phyloP scores from a whole-genome alignment of 371 early-diverging fungal species.

The Mucor racemosus region DNA sequence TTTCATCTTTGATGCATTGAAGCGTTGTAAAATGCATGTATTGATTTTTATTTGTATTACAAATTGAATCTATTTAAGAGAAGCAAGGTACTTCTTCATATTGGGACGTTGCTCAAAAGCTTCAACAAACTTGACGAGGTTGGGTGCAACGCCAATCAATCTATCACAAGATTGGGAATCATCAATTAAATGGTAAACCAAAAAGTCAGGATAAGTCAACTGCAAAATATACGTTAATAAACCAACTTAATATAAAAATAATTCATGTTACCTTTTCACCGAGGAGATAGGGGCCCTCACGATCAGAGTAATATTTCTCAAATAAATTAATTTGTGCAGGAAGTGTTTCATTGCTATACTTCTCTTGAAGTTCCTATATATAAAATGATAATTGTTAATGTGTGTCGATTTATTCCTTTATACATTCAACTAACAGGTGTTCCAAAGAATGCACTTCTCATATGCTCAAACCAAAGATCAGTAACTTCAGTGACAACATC shows the following conservation, averaged over 20 bases:
- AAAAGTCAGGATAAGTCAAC: conserved; percentile 34
- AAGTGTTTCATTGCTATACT: background rate
- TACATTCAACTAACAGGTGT: conserved; percentile 7
- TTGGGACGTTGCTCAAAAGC: conserved; percentile 29
- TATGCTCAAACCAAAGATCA: conserved; percentile 9
- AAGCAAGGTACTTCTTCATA: conserved; percentile 18
- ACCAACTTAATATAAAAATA: background rate
- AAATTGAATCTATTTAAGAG: background rate
- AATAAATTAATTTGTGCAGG: conserved; percentile 18
- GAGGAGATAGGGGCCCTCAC: conserved; percentile 29
- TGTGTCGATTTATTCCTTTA: background rate
- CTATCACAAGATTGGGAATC: conserved; percentile 12
- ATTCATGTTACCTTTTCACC: conserved; percentile 20
- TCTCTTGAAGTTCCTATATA: background rate
- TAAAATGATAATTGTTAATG: background rate
- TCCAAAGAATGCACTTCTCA: background rate
- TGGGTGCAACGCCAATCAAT: conserved; percentile 15
- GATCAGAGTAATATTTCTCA: conserved; percentile 23
- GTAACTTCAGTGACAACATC: conserved; percentile 24
- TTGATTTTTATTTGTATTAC: no score
- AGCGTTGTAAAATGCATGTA: no score
- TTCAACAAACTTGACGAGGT: conserved; percentile 28
- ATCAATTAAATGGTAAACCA: conserved; percentile 32
- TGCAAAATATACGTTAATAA: background rate
- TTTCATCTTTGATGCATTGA: no score